phyloP scores from a whole-genome alignment of 768 basidiomycete species.

The Kwoniella sp. region DNA sequence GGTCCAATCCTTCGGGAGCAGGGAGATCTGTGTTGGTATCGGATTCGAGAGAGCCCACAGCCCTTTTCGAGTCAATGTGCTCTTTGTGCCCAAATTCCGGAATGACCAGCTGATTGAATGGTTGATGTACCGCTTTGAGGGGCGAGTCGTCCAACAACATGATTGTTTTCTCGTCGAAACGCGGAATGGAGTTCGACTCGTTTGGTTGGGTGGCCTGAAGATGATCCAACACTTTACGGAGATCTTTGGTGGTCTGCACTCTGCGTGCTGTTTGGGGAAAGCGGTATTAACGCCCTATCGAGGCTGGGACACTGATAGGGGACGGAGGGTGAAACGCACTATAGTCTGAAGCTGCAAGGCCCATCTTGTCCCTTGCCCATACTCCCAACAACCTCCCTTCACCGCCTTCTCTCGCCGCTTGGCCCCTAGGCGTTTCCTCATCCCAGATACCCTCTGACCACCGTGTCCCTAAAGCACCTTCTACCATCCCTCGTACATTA shows the following conservation, averaged over 20 bases:
- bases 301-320: background rate
- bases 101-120: constrained; percentile 53
- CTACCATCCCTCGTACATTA: constrained; percentile 51
- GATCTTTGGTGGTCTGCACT: constrained; percentile 52
- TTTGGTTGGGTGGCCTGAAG: constrained; percentile 7
- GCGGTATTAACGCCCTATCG: constrained; percentile 7
- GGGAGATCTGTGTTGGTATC: background rate
- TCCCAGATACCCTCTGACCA: constrained; percentile 43
- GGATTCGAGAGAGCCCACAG: background rate
- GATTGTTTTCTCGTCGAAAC: constrained; percentile 35
- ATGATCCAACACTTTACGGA: constrained; percentile 42
- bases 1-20: constrained; percentile 29
- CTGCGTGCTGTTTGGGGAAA: constrained; percentile 25
- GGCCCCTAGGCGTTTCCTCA: constrained; percentile 12
- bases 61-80: constrained; percentile 18
- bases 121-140: constrained; percentile 49
- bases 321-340: constrained; percentile 29
- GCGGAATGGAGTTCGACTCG: background rate
- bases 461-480: constrained; percentile 37
- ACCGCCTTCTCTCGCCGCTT: constrained; percentile 19
- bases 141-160: constrained; percentile 53
- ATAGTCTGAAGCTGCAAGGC: constrained; percentile 39
- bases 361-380: constrained; percentile 52
- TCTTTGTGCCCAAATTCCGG: constrained; percentile 44
- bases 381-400: constrained; percentile 51